A percentile compares a stretch with the other conserved stretches of the same genome.
Conservation (phyloP, 2,329 filamentous ascomycete species). For the Colletotrichum spaethianum region DNA sequence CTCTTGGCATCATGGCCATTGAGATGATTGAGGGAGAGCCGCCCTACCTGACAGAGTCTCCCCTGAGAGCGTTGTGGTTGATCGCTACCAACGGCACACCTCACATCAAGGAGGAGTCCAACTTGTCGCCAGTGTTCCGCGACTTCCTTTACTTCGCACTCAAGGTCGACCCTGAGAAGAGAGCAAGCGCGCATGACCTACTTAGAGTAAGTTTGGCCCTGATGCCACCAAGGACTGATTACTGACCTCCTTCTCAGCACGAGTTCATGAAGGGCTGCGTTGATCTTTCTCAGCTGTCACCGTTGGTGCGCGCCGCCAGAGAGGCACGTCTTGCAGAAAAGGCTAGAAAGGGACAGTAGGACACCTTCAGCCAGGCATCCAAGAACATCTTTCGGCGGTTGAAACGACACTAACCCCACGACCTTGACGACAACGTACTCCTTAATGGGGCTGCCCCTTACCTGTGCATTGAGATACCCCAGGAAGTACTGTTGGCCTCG, state of each 20-base stretch:
- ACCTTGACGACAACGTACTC: conserved; percentile 38
- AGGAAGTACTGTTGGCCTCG: conserved; percentile 35
- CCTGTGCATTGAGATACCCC: conserved; percentile 39
- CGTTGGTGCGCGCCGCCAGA: conserved; percentile 88
- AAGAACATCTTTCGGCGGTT: conserved; percentile 38
- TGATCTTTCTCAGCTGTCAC: conserved; percentile 82
- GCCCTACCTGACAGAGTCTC: conserved; percentile 95
- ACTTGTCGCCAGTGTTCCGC: conserved; percentile 84
- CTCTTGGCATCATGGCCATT: conserved; percentile 98
- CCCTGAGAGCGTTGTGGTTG: conserved; percentile 91
- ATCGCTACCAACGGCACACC: conserved; percentile 98
- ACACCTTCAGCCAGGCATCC: conserved; percentile 23
- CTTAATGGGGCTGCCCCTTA: conserved; percentile 26
- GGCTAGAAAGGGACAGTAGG: conserved; percentile 73
- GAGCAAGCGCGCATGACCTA: conserved; percentile 94
- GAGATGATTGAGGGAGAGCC: conserved; percentile 99
- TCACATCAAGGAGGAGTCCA: conserved; percentile 92
- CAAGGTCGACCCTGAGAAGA: conserved; percentile 97
- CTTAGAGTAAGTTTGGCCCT: conserved; percentile 78
- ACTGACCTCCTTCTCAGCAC: conserved; percentile 66
- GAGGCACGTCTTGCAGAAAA: conserved; percentile 90
- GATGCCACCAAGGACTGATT: background rate
- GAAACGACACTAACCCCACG: conserved; percentile 37
- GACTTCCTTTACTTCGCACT: conserved; percentile 95
- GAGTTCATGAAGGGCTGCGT: conserved; percentile 85